Evolutionary conservation across 768 basidiomycete species (phyloP).

Genomic region (Tulasnella sp.): DNA sequence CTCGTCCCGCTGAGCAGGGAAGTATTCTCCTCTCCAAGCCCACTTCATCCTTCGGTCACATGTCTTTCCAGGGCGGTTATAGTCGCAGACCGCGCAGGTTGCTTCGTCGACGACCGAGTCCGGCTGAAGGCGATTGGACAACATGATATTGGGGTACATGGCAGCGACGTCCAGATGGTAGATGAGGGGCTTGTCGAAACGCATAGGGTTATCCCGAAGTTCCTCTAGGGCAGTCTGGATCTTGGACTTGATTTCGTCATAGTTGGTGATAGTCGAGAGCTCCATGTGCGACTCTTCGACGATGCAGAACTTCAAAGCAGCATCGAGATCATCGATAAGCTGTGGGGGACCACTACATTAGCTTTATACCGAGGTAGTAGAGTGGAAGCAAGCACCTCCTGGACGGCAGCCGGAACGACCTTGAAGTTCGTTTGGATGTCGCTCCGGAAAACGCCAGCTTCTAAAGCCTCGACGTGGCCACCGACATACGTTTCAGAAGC

Average conservation of each 20-base stretch:
- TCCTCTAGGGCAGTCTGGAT: slow-evolving; percentile 75
- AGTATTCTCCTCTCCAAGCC: slow-evolving; percentile 99
- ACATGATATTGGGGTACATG: slow-evolving; percentile 99
- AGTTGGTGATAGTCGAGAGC: slow-evolving; percentile 85
- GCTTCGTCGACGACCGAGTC: slow-evolving; percentile 97
- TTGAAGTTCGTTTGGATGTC: slow-evolving; percentile 96
- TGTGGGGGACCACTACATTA: slow-evolving; percentile 36
- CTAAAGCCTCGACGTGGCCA: slow-evolving; percentile 96
- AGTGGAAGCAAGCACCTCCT: slow-evolving; percentile 52
- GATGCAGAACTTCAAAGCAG: slow-evolving; percentile 84
- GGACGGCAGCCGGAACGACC: slow-evolving; percentile 79
- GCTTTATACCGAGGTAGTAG: background rate
- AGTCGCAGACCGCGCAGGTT: slow-evolving; percentile 96
- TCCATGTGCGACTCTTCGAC: slow-evolving; percentile 75
- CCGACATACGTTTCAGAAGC: slow-evolving; percentile 98
- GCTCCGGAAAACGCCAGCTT: slow-evolving; percentile 96
- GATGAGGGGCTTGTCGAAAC: slow-evolving; percentile 88
- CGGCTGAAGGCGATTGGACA: slow-evolving; percentile 96
- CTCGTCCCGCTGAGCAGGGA: slow-evolving; percentile 95
- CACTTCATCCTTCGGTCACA: slow-evolving; percentile 92
- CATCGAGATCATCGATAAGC: slow-evolving; percentile 92
- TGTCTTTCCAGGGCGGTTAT: slow-evolving; percentile 90
- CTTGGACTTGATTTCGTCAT: slow-evolving; percentile 80
- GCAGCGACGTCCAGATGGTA: slow-evolving; percentile 99
- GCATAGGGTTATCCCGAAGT: slow-evolving; percentile 87